A percentile compares a stretch with the other conserved stretches of the same genome.
Conservation (phyloP, 441 rosid species). For the Gossypium trilobum region DNA sequence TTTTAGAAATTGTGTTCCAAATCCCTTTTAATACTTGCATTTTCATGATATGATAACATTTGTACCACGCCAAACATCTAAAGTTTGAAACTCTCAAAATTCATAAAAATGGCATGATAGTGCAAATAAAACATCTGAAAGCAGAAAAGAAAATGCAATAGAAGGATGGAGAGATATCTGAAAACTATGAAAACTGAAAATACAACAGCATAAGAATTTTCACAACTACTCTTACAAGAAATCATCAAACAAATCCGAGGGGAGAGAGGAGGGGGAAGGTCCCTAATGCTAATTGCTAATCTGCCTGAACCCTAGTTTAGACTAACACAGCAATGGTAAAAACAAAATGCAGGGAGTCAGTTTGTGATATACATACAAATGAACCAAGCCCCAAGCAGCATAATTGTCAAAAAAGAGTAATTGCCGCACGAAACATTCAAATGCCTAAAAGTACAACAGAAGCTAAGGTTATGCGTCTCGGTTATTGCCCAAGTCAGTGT, state of each 20-base stretch:
- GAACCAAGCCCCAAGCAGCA: neutral
- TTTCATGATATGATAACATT: too few species aligned
- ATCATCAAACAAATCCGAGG: neutral
- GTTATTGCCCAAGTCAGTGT: neutral
- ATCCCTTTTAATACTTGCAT: too few species aligned
- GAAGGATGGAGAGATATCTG: neutral
- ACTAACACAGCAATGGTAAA: neutral
- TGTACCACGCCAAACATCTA: too few species aligned
- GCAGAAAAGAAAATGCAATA: neutral
- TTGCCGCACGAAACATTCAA: neutral
- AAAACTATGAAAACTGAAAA: neutral
- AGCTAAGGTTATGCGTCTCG: neutral
- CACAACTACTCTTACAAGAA: neutral
- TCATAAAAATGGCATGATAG: too few species aligned
- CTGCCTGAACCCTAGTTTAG: neutral
- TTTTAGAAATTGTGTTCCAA: too few species aligned
- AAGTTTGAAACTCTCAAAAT: too few species aligned
- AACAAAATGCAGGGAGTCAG: neutral
- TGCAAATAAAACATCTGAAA: neutral
- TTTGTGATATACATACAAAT: neutral
- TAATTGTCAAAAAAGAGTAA: too few species aligned
- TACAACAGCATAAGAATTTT: neutral
- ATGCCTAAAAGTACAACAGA: neutral
- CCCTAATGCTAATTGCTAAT: neutral
- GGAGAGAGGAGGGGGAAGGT: neutral